Percentiles rank a stretch among this genome's conserved stretches.
Conservation (phyloP, 2,329 filamentous ascomycete genomes). For the Fusarium oligoseptatum region DNA sequence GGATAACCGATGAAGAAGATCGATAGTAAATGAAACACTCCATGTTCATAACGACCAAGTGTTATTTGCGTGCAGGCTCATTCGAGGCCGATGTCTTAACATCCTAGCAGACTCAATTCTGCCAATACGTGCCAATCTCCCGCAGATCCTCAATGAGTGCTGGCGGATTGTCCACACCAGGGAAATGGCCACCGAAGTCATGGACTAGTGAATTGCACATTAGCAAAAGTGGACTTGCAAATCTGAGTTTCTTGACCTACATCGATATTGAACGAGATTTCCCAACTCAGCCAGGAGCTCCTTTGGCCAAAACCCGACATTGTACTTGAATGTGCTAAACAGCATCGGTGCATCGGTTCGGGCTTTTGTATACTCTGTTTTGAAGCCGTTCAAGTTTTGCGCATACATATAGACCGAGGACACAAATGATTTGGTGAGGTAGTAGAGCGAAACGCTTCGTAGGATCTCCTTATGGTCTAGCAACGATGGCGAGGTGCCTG, state of each 20-base stretch:
- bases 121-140: background rate
- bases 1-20: too few relatives aligned
- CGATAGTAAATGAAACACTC: background rate
- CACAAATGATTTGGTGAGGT: background rate
- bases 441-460: background rate
- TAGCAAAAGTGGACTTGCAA: background rate
- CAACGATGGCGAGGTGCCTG: background rate
- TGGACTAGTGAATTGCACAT: background rate
- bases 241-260: background rate
- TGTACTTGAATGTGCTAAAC: background rate
- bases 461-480: background rate
- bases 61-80: background rate
- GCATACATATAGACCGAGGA: background rate
- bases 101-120: background rate
- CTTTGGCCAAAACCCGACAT: background rate
- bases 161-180: background rate
- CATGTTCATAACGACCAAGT: background rate
- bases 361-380: background rate
- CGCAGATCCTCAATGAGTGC: background rate
- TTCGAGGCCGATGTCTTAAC: accelerated
- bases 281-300: background rate
- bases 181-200: background rate
- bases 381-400: background rate
- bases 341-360: background rate
- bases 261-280: background rate